These are phyloP conservation scores for Prototheca wickerhamii DNA, from an alignment of 163 green algal genomes.

Conservation along the genomic window DNA sequence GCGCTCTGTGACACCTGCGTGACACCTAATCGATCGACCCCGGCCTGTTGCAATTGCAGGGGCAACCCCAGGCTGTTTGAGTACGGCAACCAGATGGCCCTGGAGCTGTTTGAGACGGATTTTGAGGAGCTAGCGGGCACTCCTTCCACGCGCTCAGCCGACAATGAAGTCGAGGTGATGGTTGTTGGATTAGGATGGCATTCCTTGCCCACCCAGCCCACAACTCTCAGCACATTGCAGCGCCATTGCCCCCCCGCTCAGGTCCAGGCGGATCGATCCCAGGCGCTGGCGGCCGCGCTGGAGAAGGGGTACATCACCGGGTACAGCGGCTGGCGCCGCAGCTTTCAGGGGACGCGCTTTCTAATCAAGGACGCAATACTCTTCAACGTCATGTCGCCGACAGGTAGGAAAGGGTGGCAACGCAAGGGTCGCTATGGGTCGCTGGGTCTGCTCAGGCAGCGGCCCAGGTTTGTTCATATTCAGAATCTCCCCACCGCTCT, in stretches of 20 bases:
- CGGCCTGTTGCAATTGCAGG: neutral
- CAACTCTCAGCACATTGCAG: neutral
- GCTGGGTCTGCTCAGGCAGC: no score
- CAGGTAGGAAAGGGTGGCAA: neutral
- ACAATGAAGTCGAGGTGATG: constrained; percentile 20
- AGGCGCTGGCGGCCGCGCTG: constrained; percentile 15
- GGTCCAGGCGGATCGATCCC: constrained; percentile 29
- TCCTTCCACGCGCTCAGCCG: constrained; percentile 23
- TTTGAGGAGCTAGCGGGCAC: constrained; percentile 48
- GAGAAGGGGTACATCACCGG: constrained; percentile 26
- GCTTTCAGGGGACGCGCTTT: constrained; percentile 19
- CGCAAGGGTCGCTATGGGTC: neutral
- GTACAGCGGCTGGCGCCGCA: constrained; percentile 24
- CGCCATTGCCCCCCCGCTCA: neutral
- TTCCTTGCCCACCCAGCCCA: no score
- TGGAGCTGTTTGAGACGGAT: constrained; percentile 46
- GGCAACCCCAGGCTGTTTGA: constrained; percentile 23
- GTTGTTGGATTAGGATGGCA: no score
- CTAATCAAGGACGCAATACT: neutral
- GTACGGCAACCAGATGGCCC: constrained; percentile 31
- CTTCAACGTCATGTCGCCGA: neutral
- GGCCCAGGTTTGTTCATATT: no score
- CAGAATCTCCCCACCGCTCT: no score
- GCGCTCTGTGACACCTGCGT: no score
- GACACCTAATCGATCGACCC: neutral